Evolutionary conservation across 148 eudicot species (phyloP), one percentile per base, ranked within the genome.

Genomic region (Vaccinium macrocarpon): DNA sequence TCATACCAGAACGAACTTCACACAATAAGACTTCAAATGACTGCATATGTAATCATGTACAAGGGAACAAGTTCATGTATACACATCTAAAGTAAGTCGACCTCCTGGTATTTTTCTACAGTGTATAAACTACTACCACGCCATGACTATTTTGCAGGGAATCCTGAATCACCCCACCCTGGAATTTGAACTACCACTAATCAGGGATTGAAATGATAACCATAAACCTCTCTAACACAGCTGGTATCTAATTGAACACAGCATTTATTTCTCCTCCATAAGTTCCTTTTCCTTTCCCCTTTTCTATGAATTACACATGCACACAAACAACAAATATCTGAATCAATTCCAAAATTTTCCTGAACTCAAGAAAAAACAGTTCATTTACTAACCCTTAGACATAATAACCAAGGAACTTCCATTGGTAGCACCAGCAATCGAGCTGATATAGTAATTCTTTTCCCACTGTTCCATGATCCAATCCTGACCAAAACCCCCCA

Each of bases 401-500:
- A 89, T 89, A 75, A 89, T 88, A n/a, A 89, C 91, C 86, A 89
- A 86, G 32, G 91, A 89, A 84, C 90, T 89, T 19, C 91, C 91
- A 84, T 88, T 89, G 66, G 78, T 49, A n/a, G 91, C 90, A 86
- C 91, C 91, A 81, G 91, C 91, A 21, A 89, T 86, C 55, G 91
- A 88, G 81, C 90, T 89, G 27, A 89, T 89, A 83, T 89, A 89
- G 42, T 78, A 89, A 78, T 87, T 89, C 84, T 86, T 87, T 61
- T 89, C 91, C 91, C 91, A 89, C 68, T 89, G 91, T 77, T 87
- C 91, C 91, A 94, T 94, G 64, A 94, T 94, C 97, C 97, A 94
- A 86, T 92, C 97, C 97, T 94, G 88, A 68, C 21, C 19, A 81
- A 68, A 75, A 55, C 19, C 29, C 71, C 4, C 73, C 29, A 27